phyloP scores from a whole-genome alignment of 2,329 filamentous ascomycete genomes.

The Sarocladiaceae sp. region DNA sequence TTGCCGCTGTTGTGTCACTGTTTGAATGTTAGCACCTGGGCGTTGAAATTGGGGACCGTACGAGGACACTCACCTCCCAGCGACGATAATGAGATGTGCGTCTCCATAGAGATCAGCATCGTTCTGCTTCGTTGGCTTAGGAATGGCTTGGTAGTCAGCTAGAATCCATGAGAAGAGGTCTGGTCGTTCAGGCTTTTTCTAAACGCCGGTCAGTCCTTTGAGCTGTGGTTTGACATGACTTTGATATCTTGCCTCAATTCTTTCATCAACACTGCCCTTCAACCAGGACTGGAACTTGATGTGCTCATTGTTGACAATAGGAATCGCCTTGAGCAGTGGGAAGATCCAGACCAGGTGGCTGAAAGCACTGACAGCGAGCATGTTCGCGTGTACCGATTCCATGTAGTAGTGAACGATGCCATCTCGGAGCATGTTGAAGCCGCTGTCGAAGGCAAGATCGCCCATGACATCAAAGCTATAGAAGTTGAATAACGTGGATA shows the following conservation, averaged over 20 bases:
- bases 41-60: background rate
- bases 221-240: background rate
- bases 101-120: slow-evolving; percentile 18
- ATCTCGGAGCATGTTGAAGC: slow-evolving; percentile 27
- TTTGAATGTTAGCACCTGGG: background rate
- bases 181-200: slow-evolving; percentile 9
- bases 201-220: background rate
- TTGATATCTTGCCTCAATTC: background rate
- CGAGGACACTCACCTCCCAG: slow-evolving; percentile 18
- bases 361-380: slow-evolving; percentile 17
- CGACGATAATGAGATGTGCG: slow-evolving; percentile 19
- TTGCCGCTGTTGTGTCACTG: slow-evolving; percentile 29
- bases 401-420: slow-evolving; percentile 19
- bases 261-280: background rate
- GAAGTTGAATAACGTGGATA: slow-evolving; percentile 26
- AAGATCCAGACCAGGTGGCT: slow-evolving; percentile 17
- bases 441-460: slow-evolving; percentile 29
- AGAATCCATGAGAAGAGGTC: slow-evolving; percentile 22
- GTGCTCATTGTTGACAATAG: slow-evolving; percentile 16
- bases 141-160: slow-evolving; percentile 14
- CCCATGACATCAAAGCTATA: slow-evolving; percentile 34
- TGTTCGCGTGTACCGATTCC: slow-evolving; percentile 13
- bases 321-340: slow-evolving; percentile 17
- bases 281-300: slow-evolving; percentile 7
- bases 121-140: slow-evolving; percentile 14